These are phyloP conservation scores for Solanum neorickii DNA, from an alignment of 257 asterid species.

Conservation along the genomic window DNA sequence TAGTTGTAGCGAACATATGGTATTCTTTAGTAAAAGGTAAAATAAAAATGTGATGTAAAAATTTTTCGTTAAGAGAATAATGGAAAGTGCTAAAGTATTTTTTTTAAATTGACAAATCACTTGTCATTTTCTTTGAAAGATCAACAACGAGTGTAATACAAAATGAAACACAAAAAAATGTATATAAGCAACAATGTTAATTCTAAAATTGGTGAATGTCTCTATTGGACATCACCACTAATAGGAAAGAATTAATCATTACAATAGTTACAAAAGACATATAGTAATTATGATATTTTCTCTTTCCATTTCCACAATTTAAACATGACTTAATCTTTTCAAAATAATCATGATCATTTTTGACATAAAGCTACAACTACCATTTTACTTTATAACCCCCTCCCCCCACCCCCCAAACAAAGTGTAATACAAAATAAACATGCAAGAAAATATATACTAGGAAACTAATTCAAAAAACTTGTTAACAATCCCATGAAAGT, in stretches of 20 bases:
- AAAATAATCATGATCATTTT: background rate
- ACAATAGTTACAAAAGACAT: background rate
- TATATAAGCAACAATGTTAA: background rate
- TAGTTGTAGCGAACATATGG: background rate
- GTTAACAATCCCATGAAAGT: conserved; percentile 56
- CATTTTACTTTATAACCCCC: background rate
- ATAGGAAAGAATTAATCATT: background rate
- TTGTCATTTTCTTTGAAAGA: background rate
- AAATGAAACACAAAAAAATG: background rate
- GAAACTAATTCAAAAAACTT: background rate
- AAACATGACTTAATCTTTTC: background rate
- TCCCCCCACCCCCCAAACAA: background rate
- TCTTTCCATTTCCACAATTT: background rate
- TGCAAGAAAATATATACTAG: background rate
- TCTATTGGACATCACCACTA: background rate
- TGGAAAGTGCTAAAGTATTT: background rate
- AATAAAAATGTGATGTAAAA: background rate
- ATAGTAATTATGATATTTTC: background rate
- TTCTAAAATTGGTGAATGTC: background rate
- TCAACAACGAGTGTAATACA: background rate
- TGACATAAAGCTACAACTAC: background rate
- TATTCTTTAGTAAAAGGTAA: background rate
- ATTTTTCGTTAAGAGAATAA: background rate
- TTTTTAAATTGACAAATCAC: background rate
- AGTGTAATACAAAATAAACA: background rate